Evolutionary conservation across 352 stramenopile species (phyloP).

Genomic region (Pythium biforme): DNA sequence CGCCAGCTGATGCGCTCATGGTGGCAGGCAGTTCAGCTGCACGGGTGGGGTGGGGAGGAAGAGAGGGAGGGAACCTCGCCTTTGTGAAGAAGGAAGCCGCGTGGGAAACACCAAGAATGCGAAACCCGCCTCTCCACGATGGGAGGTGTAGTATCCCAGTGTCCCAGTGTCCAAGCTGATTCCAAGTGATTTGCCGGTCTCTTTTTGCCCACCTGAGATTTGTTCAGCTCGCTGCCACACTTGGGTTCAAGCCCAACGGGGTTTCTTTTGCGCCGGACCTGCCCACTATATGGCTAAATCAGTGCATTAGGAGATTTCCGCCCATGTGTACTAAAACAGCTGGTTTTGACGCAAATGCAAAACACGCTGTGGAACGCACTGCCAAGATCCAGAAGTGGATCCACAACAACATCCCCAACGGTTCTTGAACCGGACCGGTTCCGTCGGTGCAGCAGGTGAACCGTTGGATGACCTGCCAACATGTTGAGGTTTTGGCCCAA

Average conservation of each 20-base stretch:
- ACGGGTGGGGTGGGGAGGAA: slow-evolving; percentile 7
- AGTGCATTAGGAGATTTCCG: background rate
- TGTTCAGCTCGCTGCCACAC: background rate
- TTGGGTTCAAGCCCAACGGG: background rate
- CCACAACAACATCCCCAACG: background rate
- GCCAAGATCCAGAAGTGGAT: background rate
- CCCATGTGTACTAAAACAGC: slow-evolving; percentile 5
- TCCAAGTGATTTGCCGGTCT: background rate
- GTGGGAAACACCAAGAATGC: background rate
- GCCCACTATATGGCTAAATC: background rate
- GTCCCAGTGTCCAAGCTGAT: too few species aligned
- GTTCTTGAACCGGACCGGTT: slow-evolving; percentile 7
- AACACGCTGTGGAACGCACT: background rate
- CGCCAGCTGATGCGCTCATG: slow-evolving; percentile 8
- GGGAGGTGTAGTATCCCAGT: background rate
- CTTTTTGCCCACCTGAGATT: background rate
- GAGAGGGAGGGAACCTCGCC: background rate
- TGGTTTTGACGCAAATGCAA: background rate
- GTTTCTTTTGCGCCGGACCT: slow-evolving; percentile 4
- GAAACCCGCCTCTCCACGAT: too few species aligned
- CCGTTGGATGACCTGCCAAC: slow-evolving; percentile 21
- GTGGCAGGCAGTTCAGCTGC: slow-evolving; percentile 25
- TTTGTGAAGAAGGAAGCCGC: background rate
- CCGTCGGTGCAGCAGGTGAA: background rate
- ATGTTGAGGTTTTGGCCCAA: slow-evolving; percentile 18